These are phyloP conservation scores for Trichoderma breve DNA, from an alignment of 2,329 filamentous ascomycete genomes.

Conservation along the genomic window DNA sequence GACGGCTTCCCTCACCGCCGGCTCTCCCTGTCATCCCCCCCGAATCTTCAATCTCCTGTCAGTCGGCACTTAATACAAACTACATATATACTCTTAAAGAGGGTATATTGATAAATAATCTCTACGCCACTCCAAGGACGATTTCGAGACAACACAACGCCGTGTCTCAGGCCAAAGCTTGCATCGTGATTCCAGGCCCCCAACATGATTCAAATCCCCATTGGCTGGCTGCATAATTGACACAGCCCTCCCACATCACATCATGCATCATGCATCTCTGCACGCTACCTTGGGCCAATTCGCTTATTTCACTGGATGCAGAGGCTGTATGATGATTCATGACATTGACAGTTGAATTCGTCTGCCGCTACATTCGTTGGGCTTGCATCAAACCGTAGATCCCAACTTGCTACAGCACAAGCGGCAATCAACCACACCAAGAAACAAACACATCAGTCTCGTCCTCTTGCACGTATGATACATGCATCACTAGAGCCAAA, in stretches of 20 bases:
- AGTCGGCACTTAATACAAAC: not conserved
- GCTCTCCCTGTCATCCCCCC: slow-evolving; percentile 16
- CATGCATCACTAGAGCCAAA: not conserved
- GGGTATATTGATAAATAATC: not conserved
- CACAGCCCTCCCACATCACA: not conserved
- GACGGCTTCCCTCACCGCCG: slow-evolving; percentile 9
- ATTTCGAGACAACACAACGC: not conserved
- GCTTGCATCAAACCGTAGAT: not conserved
- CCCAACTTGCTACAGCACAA: not conserved
- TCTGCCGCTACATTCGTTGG: not conserved
- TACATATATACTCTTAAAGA: not conserved
- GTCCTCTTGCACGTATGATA: not conserved
- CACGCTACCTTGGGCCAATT: not conserved
- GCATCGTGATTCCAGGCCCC: not conserved
- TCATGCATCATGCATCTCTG: slow-evolving; percentile 8
- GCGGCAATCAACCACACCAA: not conserved
- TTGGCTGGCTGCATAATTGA: not conserved
- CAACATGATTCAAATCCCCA: not conserved
- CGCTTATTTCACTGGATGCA: not conserved
- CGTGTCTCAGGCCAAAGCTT: not conserved
- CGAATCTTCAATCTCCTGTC: not conserved
- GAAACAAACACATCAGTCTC: not conserved
- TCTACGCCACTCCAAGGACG: not conserved
- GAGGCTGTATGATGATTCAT: not conserved
- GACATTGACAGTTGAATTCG: not conserved